Conservation (phyloP, 768 basidiomycete genomes). For the Porpolomopsis calyptriformis region DNA sequence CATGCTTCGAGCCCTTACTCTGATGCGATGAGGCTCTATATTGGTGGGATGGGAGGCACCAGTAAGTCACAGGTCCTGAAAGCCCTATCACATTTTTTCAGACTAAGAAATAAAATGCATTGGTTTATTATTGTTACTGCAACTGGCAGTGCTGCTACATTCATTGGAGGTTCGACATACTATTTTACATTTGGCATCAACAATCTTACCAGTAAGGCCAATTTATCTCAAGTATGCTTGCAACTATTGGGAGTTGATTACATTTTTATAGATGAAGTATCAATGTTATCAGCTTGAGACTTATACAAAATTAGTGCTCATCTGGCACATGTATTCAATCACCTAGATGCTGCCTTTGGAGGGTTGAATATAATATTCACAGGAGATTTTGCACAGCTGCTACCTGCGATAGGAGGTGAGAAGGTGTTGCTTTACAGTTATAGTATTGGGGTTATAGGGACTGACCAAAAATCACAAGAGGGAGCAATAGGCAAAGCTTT, state of each 20-base stretch:
- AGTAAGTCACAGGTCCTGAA: constrained; percentile 24
- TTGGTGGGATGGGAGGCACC: constrained; percentile 26
- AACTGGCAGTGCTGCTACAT: constrained; percentile 17
- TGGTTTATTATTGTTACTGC: constrained; percentile 15
- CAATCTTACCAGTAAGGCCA: not conserved
- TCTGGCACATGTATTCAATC: constrained; percentile 12
- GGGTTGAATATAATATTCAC: constrained; percentile 24
- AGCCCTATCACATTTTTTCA: constrained; percentile 11
- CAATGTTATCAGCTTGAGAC: constrained; percentile 22
- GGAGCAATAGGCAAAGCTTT: constrained; percentile 16
- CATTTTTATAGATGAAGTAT: constrained; percentile 28
- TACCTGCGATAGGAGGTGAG: constrained; percentile 16
- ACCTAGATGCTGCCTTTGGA: constrained; percentile 15
- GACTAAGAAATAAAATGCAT: constrained; percentile 5
- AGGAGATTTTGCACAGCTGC: constrained; percentile 25
- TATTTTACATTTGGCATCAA: constrained; percentile 13
- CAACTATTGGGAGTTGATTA: constrained; percentile 18
- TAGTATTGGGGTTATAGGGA: constrained; percentile 2
- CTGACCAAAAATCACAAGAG: constrained; percentile 9
- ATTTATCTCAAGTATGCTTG: not conserved
- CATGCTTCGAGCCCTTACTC: constrained; percentile 10
- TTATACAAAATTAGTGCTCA: constrained; percentile 17
- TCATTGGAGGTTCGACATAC: constrained; percentile 15
- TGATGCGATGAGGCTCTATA: constrained; percentile 22
- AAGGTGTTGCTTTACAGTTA: constrained; percentile 12